Base-by-base conservation (phyloP, 257 asterid species). In the Thymus mandschuricus region DNA sequence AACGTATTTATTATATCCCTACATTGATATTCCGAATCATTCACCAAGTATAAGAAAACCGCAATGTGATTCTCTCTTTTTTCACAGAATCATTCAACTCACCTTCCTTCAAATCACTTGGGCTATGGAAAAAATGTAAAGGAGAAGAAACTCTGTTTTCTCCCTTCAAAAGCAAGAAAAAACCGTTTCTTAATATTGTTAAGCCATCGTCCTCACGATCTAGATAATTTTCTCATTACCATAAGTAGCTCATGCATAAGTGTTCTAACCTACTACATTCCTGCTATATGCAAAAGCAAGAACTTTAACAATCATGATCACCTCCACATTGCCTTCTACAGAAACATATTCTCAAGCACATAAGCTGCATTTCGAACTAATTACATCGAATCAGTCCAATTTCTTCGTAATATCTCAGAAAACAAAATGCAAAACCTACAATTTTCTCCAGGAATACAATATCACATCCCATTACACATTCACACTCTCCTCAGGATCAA, bases 301-400 rank as follows among this genome's bases (percentile, higher is more conserved):
- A 60, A 61, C 62, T 38, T 69, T 5, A 5, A 31, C 66, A 35
- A 45, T 29, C 50, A 44, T 44, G 49, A 45, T 3, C 28, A 58
- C 64, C 63, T 44, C 38, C 49, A 46, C 21, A 64, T 28, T 34
- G 55, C 72, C 63, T 75, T 75, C 10, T 5, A 48, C 55, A 43
- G 62, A 12, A 52, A 34, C 68, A 66, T 0, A 49, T 71, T 21
- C 64, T 60, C 43, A 71, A 57, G 15, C 69, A 29, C 44, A 45
- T 41, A 31, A 49, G 38, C 74, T 59, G 52, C 31, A 66, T 40
- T 11, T 58, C 60, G 48, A 60, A 43, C 60, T 63, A 52, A 69
- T 15, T 1, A 13, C 54, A 2, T 12, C 28, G 49, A 40, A 49
- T 33, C 56, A 15, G 43, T 27, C 4, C 29, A 34, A 60, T 43